Evolutionary conservation across 345 rosid genomes (phyloP).

Genomic region (rapeseed (Brassica napus)): Da-Ae NC_063446.1:13694001-13694500

Average conservation of each 20-base stretch:
- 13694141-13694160: background rate
- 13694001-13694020: background rate
- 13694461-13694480: background rate
- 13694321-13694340: background rate
- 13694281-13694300: background rate
- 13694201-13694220: constrained; percentile 3
- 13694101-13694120: background rate
- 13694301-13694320: too few relatives aligned
- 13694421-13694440: background rate
- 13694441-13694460: background rate
- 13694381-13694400: too few relatives aligned
- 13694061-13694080: background rate
- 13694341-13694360: background rate
- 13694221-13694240: background rate
- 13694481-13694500: background rate
- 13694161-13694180: background rate
- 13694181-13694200: background rate
- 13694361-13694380: background rate
- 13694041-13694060: background rate
- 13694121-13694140: background rate
- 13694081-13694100: background rate
- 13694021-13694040: background rate
- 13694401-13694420: background rate
- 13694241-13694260: background rate
- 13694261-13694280: background rate